Percentiles rank a stretch among this genome's conserved stretches.
phyloP scores from a whole-genome alignment of 2,329 filamentous ascomycete genomes.

The Keithomyces neogunnii region DNA sequence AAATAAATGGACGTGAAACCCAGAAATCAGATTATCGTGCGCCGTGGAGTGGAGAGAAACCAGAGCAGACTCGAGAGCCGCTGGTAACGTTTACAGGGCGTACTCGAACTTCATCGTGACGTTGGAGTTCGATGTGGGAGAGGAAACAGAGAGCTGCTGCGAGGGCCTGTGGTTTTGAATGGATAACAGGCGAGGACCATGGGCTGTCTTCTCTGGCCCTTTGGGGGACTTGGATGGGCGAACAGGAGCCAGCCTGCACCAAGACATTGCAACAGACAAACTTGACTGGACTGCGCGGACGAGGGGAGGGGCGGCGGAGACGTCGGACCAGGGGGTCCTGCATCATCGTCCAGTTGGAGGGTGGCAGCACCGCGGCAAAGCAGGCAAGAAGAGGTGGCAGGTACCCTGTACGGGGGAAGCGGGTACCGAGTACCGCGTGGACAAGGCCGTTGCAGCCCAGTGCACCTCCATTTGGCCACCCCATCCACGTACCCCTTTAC shows the following conservation, averaged over 20 bases:
- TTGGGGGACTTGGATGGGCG: neutral
- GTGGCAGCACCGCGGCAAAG: neutral
- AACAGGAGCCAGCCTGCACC: neutral
- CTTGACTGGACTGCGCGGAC: neutral
- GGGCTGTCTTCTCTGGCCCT: neutral
- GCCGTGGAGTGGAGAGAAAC: slow-evolving; percentile 31
- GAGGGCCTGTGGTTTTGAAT: slow-evolving; percentile 22
- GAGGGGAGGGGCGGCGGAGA: neutral
- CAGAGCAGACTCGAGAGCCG: slow-evolving; percentile 49
- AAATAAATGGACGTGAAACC: slow-evolving; percentile 7
- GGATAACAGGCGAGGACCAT: neutral
- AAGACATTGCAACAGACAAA: neutral
- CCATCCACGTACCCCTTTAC: neutral
- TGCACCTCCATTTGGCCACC: neutral
- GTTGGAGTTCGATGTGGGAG: slow-evolving; percentile 40
- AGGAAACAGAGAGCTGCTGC: slow-evolving; percentile 13
- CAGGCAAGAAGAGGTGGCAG: neutral
- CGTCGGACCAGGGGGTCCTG: neutral
- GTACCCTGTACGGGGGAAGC: neutral
- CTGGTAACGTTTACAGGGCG: slow-evolving; percentile 41
- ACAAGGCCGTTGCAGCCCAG: neutral
- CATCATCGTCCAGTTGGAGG: neutral
- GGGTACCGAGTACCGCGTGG: neutral
- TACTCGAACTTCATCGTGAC: slow-evolving; percentile 46
- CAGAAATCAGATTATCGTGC: slow-evolving; percentile 18